These are phyloP conservation scores for Tylopilus rubrobrunneus DNA, from an alignment of 768 basidiomycete genomes.

Conservation along the genomic window DNA sequence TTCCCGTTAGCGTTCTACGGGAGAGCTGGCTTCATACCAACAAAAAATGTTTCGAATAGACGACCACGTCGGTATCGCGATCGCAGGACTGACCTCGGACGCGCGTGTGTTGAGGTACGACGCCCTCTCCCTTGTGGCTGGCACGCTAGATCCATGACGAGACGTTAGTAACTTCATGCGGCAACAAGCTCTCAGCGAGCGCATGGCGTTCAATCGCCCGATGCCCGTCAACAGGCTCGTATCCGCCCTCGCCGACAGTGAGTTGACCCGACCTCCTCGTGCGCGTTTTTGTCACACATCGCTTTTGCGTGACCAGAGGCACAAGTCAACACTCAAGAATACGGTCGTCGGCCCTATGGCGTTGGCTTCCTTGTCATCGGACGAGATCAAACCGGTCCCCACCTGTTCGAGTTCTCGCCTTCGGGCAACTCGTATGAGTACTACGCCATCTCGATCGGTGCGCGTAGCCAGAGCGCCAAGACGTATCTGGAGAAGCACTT, in stretches of 20 bases:
- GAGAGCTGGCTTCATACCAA: constrained; percentile 98
- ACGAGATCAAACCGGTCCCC: constrained; percentile 93
- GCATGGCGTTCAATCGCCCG: constrained; percentile 94
- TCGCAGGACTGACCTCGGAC: constrained; percentile 98
- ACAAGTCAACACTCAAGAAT: constrained; percentile 98
- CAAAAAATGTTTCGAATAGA: constrained; percentile 99
- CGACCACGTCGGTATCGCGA: constrained; percentile 98
- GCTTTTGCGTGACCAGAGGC: constrained; percentile 58
- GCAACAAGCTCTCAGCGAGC: constrained; percentile 93
- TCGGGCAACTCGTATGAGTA: constrained; percentile 98
- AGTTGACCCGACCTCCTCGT: constrained; percentile 30
- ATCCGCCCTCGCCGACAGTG: constrained; percentile 91
- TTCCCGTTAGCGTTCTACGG: constrained; percentile 80
- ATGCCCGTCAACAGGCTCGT: constrained; percentile 94
- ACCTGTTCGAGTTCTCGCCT: constrained; percentile 97
- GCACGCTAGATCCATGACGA: constrained; percentile 1
- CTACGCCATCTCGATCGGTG: constrained; percentile 97
- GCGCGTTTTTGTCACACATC: not conserved
- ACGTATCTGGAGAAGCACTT: constrained; percentile 97
- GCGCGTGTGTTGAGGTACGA: constrained; percentile 89
- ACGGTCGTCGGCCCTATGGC: constrained; percentile 95
- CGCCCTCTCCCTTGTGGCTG: not conserved
- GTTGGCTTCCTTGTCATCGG: constrained; percentile 98
- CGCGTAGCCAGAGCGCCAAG: constrained; percentile 96
- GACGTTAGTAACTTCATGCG: constrained; percentile 92